These are phyloP conservation scores for Malus hybrid DNA, from an alignment of 331 rosid species.

Conservation along the genomic window DNA sequence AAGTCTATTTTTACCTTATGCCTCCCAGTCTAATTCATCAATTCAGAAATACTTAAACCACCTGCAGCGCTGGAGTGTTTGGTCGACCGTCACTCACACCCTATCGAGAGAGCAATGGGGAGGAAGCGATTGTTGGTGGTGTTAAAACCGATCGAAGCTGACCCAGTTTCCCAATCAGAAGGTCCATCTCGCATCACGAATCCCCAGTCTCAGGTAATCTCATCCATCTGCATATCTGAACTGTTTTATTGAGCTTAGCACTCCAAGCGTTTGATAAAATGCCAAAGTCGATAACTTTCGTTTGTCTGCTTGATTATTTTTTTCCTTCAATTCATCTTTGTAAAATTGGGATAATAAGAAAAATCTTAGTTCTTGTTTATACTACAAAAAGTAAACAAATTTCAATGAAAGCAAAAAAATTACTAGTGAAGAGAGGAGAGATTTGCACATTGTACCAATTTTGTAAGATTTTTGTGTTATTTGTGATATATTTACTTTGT, in stretches of 20 bases:
- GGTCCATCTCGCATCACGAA: constrained; percentile 30
- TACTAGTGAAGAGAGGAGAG: background rate
- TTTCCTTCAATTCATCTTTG: background rate
- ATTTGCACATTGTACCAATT: background rate
- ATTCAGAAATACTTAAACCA: too few species aligned
- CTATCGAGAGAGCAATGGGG: constrained; percentile 26
- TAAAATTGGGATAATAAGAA: background rate
- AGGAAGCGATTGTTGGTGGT: constrained; percentile 52
- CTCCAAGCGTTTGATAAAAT: constrained; percentile 36
- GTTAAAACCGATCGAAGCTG: constrained; percentile 46
- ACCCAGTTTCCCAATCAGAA: constrained; percentile 32
- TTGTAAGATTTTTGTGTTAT: background rate
- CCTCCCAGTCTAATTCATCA: too few species aligned
- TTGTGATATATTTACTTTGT: background rate
- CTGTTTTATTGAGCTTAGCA: constrained; percentile 7
- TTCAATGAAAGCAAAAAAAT: background rate
- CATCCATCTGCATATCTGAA: background rate
- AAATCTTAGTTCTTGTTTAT: background rate
- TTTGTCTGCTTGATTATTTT: background rate
- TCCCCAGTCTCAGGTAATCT: constrained; percentile 31
- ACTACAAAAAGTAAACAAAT: background rate
- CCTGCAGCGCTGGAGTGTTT: background rate
- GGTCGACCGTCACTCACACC: background rate
- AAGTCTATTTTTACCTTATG: too few species aligned
- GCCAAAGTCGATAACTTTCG: constrained; percentile 5